These are phyloP conservation scores for Globisporangium middletonii DNA, from an alignment of 352 stramenopile species.

Conservation along the genomic window DNA sequence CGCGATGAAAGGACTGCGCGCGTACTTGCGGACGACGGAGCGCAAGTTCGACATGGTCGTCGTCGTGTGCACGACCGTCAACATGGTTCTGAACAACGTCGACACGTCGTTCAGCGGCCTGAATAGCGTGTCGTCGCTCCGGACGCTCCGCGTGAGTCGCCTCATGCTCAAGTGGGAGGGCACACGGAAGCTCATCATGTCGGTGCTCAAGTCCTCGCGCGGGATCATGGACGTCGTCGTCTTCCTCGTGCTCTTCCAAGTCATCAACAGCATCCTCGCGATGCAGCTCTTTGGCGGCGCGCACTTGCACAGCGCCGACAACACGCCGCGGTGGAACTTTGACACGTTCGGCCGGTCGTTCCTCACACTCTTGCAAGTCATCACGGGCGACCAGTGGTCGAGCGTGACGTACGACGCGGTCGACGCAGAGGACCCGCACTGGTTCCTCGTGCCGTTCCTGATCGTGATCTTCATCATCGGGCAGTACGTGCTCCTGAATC, in stretches of 20 bases:
- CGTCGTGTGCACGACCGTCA: slow-evolving; percentile 55
- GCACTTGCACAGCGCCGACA: slow-evolving; percentile 33
- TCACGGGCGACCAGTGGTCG: slow-evolving; percentile 74
- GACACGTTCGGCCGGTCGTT: slow-evolving; percentile 67
- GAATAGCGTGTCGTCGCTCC: slow-evolving; percentile 61
- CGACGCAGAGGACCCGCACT: slow-evolving; percentile 55
- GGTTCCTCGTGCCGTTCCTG: slow-evolving; percentile 69
- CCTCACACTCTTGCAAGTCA: slow-evolving; percentile 71
- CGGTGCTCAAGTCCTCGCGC: slow-evolving; percentile 73
- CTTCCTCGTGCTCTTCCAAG: slow-evolving; percentile 72
- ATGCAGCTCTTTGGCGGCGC: slow-evolving; percentile 74
- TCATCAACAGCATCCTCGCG: slow-evolving; percentile 66
- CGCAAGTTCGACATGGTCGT: slow-evolving; percentile 70
- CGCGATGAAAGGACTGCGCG: slow-evolving; percentile 38
- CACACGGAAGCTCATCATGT: slow-evolving; percentile 72
- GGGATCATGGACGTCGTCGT: slow-evolving; percentile 67
- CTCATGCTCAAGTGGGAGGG: slow-evolving; percentile 82
- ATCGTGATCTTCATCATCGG: slow-evolving; percentile 71
- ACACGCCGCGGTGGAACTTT: slow-evolving; percentile 72
- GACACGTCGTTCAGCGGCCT: slow-evolving; percentile 43
- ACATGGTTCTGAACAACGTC: slow-evolving; percentile 70
- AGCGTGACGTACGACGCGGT: slow-evolving; percentile 72
- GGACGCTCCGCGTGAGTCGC: slow-evolving; percentile 60
- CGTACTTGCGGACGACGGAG: slow-evolving; percentile 55
- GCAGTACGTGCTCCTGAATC: slow-evolving; percentile 75